phyloP scores from a whole-genome alignment of 441 rosid species.

The Euphorbia corollata region DNA sequence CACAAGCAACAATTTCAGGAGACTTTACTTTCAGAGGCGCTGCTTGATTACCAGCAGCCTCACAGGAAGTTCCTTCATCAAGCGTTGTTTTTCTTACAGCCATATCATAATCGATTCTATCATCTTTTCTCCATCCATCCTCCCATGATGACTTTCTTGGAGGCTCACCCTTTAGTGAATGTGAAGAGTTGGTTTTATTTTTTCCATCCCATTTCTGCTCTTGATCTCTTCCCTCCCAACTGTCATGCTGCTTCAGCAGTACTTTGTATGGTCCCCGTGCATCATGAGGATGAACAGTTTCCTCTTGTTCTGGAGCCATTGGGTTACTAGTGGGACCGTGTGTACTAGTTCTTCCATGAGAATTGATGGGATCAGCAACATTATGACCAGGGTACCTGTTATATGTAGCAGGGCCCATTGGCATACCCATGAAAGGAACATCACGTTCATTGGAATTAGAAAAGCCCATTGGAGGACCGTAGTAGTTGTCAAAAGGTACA shows the following conservation, averaged over 20 bases:
- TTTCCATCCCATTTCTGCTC: conserved; percentile 43
- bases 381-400: conserved; percentile 54
- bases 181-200: conserved; percentile 21
- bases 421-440: conserved; percentile 64
- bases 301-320: conserved; percentile 43
- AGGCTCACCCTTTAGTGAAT: conserved; percentile 38
- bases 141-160: conserved; percentile 39
- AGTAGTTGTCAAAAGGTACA: conserved; percentile 63
- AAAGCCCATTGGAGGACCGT: conserved; percentile 83
- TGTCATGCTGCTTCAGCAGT: conserved; percentile 67
- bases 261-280: conserved; percentile 56
- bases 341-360: conserved; percentile 52
- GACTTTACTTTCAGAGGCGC: conserved; percentile 29
- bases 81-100: conserved; percentile 25
- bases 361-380: conserved; percentile 41
- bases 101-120: conserved; percentile 28
- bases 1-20: conserved; percentile 28
- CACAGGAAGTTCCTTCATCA: conserved; percentile 33
- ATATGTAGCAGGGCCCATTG: conserved; percentile 53
- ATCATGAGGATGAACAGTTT: conserved; percentile 51
- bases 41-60: conserved; percentile 27
- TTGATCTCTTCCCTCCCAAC: conserved; percentile 50
- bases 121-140: conserved; percentile 41
- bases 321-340: conserved; percentile 42
- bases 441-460: conserved; percentile 66